Evolutionary conservation across 2,329 filamentous ascomycete genomes (phyloP).

Genomic region (Penicillium sumatraense): DNA sequence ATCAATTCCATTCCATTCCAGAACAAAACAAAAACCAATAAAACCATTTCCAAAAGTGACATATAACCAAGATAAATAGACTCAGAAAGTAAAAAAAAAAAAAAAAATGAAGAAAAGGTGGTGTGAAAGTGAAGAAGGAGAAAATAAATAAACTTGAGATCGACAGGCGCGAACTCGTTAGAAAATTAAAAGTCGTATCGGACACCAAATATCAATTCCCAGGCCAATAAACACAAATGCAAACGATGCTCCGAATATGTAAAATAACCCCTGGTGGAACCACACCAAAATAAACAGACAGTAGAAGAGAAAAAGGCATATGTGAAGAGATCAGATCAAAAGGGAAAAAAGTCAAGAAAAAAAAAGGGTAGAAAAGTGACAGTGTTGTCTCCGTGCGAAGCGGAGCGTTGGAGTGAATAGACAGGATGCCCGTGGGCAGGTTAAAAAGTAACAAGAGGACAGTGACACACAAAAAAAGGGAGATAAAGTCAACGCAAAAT

Average conservation of each 20-base stretch:
- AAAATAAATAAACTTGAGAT: conserved; percentile 18
- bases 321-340: no score
- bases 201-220: conserved; percentile 26
- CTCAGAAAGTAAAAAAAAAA: conserved; percentile 5
- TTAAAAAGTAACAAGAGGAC: no score
- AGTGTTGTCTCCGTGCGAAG: conserved; percentile 19
- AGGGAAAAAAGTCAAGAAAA: conserved; percentile 11
- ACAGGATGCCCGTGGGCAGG: neutral
- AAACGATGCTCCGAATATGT: conserved; percentile 31
- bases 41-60: conserved; percentile 16
- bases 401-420: conserved; percentile 18
- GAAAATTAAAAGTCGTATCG: conserved; percentile 31
- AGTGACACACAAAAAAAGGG: conserved; percentile 3
- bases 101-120: conserved; percentile 7
- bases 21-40: neutral
- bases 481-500: conserved; percentile 9
- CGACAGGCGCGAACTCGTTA: conserved; percentile 9
- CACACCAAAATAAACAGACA: conserved; percentile 29
- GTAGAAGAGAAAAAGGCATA: conserved; percentile 21
- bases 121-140: conserved; percentile 3
- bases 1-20: conserved; percentile 16
- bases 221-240: conserved; percentile 31
- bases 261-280: conserved; percentile 21
- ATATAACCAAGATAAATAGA: conserved; percentile 13
- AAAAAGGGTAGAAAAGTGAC: conserved; percentile 16